Evolutionary conservation across 305 asterid genomes (phyloP).

Genomic region (Rubia balearica): DNA sequence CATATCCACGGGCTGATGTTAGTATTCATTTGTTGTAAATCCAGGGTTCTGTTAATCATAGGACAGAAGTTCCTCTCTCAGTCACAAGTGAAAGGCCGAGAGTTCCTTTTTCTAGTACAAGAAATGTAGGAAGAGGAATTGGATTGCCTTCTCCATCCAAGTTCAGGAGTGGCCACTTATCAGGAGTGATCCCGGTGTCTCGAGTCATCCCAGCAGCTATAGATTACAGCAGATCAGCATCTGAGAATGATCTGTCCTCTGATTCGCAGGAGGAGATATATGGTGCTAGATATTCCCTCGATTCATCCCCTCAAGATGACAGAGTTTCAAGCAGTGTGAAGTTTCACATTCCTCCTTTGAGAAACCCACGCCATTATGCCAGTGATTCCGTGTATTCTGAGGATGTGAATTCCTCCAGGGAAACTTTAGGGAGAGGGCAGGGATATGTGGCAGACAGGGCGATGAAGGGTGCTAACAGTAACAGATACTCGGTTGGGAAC

Average conservation of each 20-base stretch:
- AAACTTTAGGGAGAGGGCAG: slow-evolving; percentile 33
- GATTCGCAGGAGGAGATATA: slow-evolving; percentile 39
- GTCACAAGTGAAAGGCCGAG: slow-evolving; percentile 23
- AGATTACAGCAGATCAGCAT: slow-evolving; percentile 30
- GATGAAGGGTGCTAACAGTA: slow-evolving; percentile 32
- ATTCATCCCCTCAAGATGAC: slow-evolving; percentile 42
- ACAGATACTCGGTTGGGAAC: slow-evolving; percentile 28
- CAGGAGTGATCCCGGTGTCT: slow-evolving; percentile 34
- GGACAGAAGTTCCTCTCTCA: slow-evolving; percentile 28
- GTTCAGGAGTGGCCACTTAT: slow-evolving; percentile 34
- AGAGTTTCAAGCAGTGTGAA: slow-evolving; percentile 29
- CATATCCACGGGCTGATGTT: neutral
- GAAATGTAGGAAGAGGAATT: slow-evolving; percentile 28
- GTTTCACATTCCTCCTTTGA: slow-evolving; percentile 17
- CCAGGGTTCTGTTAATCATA: slow-evolving; percentile 34
- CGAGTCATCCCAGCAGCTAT: slow-evolving; percentile 30
- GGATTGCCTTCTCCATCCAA: slow-evolving; percentile 41
- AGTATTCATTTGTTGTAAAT: slow-evolving; percentile 11
- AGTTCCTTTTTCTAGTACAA: slow-evolving; percentile 27
- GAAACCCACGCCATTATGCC: slow-evolving; percentile 26
- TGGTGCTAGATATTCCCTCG: slow-evolving; percentile 39
- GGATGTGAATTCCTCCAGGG: slow-evolving; percentile 38
- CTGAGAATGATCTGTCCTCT: slow-evolving; percentile 37
- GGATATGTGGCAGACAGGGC: slow-evolving; percentile 25
- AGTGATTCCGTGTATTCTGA: slow-evolving; percentile 35